These are phyloP conservation scores for Alternaria dauci DNA, from an alignment of 2,329 filamentous ascomycete genomes.

Conservation along the genomic window DNA sequence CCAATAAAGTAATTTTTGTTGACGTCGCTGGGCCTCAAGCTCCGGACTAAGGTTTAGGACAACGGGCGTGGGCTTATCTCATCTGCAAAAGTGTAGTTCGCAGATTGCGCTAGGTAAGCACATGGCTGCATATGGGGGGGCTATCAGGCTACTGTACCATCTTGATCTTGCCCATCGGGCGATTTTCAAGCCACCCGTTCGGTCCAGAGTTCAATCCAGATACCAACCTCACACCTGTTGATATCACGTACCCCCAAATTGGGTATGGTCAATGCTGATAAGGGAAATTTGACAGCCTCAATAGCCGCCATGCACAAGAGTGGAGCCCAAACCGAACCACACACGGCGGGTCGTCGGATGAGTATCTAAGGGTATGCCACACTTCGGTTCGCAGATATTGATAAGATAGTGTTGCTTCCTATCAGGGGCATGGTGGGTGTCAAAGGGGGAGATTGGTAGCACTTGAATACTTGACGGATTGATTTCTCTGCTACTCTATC, in stretches of 20 bases:
- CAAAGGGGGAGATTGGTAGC: neutral
- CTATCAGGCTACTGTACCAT: slow-evolving; percentile 1
- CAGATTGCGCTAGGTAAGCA: neutral
- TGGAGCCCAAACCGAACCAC: slow-evolving; percentile 10
- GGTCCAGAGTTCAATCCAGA: neutral
- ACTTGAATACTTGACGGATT: slow-evolving; percentile 8
- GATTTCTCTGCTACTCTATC: slow-evolving; percentile 13
- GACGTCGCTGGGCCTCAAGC: slow-evolving; percentile 7
- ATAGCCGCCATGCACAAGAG: slow-evolving; percentile 14
- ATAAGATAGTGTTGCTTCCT: neutral
- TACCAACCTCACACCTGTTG: neutral
- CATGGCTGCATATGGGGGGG: slow-evolving; percentile 8
- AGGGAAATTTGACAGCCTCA: slow-evolving; percentile 12
- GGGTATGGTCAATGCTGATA: neutral
- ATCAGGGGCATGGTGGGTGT: neutral
- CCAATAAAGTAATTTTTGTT: slow-evolving; percentile 5
- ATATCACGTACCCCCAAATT: neutral
- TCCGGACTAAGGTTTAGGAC: neutral
- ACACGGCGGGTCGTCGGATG: neutral
- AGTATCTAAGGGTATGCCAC: neutral
- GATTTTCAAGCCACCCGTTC: slow-evolving; percentile 9
- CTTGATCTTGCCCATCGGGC: slow-evolving; percentile 2
- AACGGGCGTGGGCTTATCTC: slow-evolving; percentile 3
- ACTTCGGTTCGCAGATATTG: neutral
- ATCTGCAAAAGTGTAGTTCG: slow-evolving; percentile 4